Evolutionary conservation across 208 protist species (phyloP), one percentile per base, ranked within the genome.

Genomic region (Trypanosoma boissoni): DNA sequence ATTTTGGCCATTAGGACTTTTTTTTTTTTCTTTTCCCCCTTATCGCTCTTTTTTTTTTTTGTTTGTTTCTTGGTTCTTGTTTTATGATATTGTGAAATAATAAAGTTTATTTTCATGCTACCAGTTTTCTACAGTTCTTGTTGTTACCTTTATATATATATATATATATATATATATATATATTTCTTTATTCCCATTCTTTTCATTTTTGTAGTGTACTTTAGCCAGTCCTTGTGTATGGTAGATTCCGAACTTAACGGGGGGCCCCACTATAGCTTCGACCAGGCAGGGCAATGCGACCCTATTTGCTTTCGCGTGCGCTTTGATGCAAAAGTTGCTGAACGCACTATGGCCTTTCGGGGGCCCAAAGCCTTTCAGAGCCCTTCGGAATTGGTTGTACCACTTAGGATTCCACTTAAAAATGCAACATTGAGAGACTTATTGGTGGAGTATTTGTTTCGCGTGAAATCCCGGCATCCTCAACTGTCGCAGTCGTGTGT

Each of bases 291-390:
- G 51, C 32, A 23, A 14, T 24, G 7, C 34, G 9, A 5, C 1
- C 45, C 50, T n/a, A 36, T 64, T 29, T 59, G 56, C 51, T 63
- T 70, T 51, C 37, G 48, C 14, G 41, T 70, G 20, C 27, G 14
- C 12, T 70, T 62, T 64, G 64, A 70, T 29, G 48, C 56, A 1
- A 20, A 42, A 1, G n/a, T 10, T 32, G 34, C 58, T 24, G 8
- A 18, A 21, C 8, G 14, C 14, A 36, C 6, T 34, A 27, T 0
- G 9, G 26, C 14, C 16, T 70, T 64, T 52, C 56, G 49, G 26
- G 64, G 64, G 16, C 24, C 32, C 4, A 14, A 41, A 7, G 0
- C 32, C 20, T 70, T 62, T 58, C 10, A 16, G 9, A 58, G 37
- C 1, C 56, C 24, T 21, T 27, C 49, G 12, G 53, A 70, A 21